These are phyloP conservation scores for Podosphaera xanthii DNA, from an alignment of 2,329 filamentous ascomycete genomes.

Conservation along the genomic window DNA sequence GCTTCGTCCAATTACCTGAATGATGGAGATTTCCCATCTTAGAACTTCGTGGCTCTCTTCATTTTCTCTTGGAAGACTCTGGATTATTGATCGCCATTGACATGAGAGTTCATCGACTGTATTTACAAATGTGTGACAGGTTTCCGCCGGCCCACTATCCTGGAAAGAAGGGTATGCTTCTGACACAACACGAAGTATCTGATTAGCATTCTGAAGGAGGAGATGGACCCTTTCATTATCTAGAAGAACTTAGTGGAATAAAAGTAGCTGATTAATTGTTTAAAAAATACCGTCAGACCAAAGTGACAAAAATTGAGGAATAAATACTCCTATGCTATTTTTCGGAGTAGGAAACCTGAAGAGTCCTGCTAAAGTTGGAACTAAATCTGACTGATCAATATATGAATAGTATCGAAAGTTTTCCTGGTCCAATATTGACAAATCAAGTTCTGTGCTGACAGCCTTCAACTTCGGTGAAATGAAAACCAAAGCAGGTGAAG, in stretches of 20 bases:
- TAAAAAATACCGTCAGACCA: constrained; percentile 39
- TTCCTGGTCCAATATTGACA: constrained; percentile 34
- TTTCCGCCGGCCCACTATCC: constrained; percentile 9
- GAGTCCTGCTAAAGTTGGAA: constrained; percentile 67
- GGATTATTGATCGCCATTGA: constrained; percentile 32
- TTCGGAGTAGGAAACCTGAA: constrained; percentile 71
- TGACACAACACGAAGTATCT: constrained; percentile 55
- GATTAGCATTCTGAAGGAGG: constrained; percentile 53
- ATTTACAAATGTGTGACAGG: constrained; percentile 9
- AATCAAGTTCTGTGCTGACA: constrained; percentile 22
- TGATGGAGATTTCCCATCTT: constrained; percentile 22
- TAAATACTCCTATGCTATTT: constrained; percentile 77
- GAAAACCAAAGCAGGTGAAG: constrained; percentile 78
- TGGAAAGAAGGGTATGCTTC: constrained; percentile 43
- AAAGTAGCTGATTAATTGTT: neutral
- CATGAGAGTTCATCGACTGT: constrained; percentile 39
- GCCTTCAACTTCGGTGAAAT: constrained; percentile 58
- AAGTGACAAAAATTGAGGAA: constrained; percentile 53
- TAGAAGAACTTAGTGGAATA: constrained; percentile 9
- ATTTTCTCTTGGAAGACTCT: constrained; percentile 6
- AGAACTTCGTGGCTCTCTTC: constrained; percentile 15
- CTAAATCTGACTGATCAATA: constrained; percentile 88
- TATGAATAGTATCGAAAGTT: constrained; percentile 67
- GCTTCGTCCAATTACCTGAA: constrained; percentile 13
- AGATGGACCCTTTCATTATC: constrained; percentile 38